Percentiles rank a stretch among this genome's conserved stretches.
Evolutionary conservation across 805 yeast species (phyloP).

Genomic region (Martiniozyma abietophila): DNA sequence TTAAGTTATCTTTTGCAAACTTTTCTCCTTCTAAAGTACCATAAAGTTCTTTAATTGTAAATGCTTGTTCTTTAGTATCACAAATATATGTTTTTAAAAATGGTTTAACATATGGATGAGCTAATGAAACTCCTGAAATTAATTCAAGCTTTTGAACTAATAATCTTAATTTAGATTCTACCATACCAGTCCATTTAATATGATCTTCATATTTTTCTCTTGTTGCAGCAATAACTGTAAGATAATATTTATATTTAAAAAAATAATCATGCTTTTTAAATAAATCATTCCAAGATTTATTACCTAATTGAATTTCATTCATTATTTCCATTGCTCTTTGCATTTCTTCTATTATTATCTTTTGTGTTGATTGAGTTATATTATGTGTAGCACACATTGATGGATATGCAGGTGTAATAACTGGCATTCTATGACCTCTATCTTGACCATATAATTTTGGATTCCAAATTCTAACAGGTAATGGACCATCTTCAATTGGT

Average conservation of each 20-base stretch:
- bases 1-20: constrained; percentile 26
- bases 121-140: constrained; percentile 63
- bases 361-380: constrained; percentile 81
- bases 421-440: constrained; percentile 90
- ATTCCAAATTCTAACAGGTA: constrained; percentile 95
- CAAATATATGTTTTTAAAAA: constrained; percentile 45
- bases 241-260: constrained; percentile 72
- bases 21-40: constrained; percentile 52
- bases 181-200: constrained; percentile 84
- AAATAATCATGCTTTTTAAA: constrained; percentile 78
- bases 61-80: constrained; percentile 33
- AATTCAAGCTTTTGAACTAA: constrained; percentile 79
- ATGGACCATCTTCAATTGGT: constrained; percentile 93
- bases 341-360: constrained; percentile 71
- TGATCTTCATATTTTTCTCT: constrained; percentile 72
- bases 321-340: constrained; percentile 65
- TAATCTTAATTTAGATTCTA: constrained; percentile 77
- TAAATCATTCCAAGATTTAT: constrained; percentile 63
- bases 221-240: constrained; percentile 74
- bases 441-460: constrained; percentile 87
- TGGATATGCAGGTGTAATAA: constrained; percentile 95
- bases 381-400: constrained; percentile 99
- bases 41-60: constrained; percentile 30
- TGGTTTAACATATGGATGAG: constrained; percentile 84
- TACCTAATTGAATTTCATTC: constrained; percentile 56